Evolutionary conservation across 2,329 filamentous ascomycete genomes (phyloP), one percentile per base, ranked within the genome.

Genomic region (Calonectria ilicicola): DNA sequence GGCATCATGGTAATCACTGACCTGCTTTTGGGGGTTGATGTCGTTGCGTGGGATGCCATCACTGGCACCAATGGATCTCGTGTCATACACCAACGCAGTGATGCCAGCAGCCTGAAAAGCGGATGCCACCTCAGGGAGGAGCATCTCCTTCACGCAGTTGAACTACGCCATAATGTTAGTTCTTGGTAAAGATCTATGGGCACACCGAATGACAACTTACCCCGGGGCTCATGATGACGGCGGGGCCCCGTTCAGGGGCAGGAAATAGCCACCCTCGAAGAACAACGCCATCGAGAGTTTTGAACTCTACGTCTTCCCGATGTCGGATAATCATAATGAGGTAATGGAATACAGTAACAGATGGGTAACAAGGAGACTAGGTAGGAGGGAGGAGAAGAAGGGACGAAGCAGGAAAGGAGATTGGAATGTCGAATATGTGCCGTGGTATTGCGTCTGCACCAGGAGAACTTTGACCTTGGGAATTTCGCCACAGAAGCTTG

Each of bases 1-100:
- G 77, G 82, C 81, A 29, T 60, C 53, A 12, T 60, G 53, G 35
- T 60, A 78, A 72, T 85, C 84, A 29, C 78, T 76, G 7, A 81
- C 76, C 47, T 83, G 75, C 51, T 80, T 75, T 23, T 68, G 26
- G 0, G 84, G 85, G 58, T 85, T 75, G 51, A 84, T 81, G 7
- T 86, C 78, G 58, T 84, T 83, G 15, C 84, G 81, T 1, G 85
- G 84, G 8, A 73, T 7, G 7, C 85, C 85, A 26, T 84, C 84
- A 46, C 84, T 86, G 7, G 65, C 40, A 0, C 85, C 85, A 10
- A 83, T 72, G 27, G 72, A 77, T 6, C 85, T 81, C 0, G 82
- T 79, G 60, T 87, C 85, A 72, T 83, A 86, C 5, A 79, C 53
- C 4, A 86, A 76, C 2, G 80, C 82, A 0, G 81, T 85, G 65